phyloP scores from a whole-genome alignment of 768 basidiomycete genomes.

The Lentinus brumalis region DNA sequence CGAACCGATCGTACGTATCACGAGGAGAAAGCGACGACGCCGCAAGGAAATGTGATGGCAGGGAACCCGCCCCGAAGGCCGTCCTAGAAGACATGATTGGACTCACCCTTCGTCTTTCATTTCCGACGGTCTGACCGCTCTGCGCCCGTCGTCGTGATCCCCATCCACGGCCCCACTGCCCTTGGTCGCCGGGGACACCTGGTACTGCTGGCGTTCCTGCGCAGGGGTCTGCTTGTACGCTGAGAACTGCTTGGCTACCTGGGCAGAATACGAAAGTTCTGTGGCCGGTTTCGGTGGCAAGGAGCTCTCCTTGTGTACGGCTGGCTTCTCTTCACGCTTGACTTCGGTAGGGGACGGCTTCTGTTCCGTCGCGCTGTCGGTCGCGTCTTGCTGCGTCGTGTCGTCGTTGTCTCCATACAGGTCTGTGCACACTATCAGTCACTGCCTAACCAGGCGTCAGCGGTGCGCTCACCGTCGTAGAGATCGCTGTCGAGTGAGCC shows the following conservation, averaged over 20 bases:
- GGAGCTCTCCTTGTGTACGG: slow-evolving; percentile 16
- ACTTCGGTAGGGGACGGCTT: slow-evolving; percentile 5
- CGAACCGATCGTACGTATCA: slow-evolving; percentile 15
- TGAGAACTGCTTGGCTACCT: slow-evolving; percentile 27
- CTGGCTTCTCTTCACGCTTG: slow-evolving; percentile 17
- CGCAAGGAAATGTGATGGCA: slow-evolving; percentile 2
- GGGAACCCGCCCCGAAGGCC: not conserved
- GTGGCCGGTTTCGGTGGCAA: slow-evolving; percentile 23
- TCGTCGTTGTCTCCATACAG: slow-evolving; percentile 65
- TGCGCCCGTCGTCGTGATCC: slow-evolving; percentile 46
- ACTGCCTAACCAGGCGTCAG: not conserved
- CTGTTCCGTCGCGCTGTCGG: slow-evolving; percentile 31
- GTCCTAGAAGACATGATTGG: not conserved
- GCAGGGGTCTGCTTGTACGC: slow-evolving; percentile 29
- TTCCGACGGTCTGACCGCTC: slow-evolving; percentile 69
- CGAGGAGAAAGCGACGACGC: slow-evolving; percentile 3
- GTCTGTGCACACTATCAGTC: slow-evolving; percentile 31
- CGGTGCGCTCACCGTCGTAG: slow-evolving; percentile 70
- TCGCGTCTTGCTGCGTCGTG: slow-evolving; percentile 38
- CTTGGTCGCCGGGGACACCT: slow-evolving; percentile 19
- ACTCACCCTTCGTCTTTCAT: slow-evolving; percentile 99
- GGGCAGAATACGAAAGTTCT: slow-evolving; percentile 26
- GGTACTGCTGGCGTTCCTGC: slow-evolving; percentile 24
- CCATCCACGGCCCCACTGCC: slow-evolving; percentile 34
- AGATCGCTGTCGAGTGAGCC: slow-evolving; percentile 75